Evolutionary conservation across 75 land plant genomes (phyloP), one percentile per base, ranked within the genome.

Genomic region (Gnetum montanum): DNA sequence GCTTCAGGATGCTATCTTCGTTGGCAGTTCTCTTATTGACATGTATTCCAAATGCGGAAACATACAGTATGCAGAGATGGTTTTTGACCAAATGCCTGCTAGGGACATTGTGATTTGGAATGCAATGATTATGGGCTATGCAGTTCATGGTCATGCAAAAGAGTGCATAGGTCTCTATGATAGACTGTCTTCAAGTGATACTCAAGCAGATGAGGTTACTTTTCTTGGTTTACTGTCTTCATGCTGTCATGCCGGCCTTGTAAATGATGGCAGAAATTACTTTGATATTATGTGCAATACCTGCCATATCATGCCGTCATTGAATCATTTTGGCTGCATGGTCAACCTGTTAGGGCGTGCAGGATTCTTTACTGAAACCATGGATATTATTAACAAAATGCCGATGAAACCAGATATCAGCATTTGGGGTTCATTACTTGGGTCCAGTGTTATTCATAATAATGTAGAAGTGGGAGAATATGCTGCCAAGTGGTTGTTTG

Each of bases 21-120:
- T 63, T 24, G 65, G 60, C 7, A 43, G 56, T n/a, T 34, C 70
- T 6, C 65, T 68, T n/a, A n/a, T n/a, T n/a, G n/a, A n/a, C n/a
- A n/a, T n/a, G n/a, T n/a, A n/a, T n/a, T n/a, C n/a, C n/a, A n/a
- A n/a, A n/a, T n/a, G n/a, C n/a, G n/a, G n/a, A n/a, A n/a, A n/a
- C n/a, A n/a, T n/a, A n/a, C n/a, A n/a, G n/a, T n/a, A n/a, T n/a
- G n/a, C n/a, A n/a, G n/a, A n/a, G n/a, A n/a, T n/a, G n/a, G n/a
- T 60, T 6, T 60, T 60, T 28, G 54, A 60, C 7, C 8, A 26
- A 13, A 15, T 30, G 2, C 29, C 8, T 6, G 3, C 3, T 5
- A 41, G 15, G 3, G 46, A 44, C 34, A 19, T 34, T 3, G 30
- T 60, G 13, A 4, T 54, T 5, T 61, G 64, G 64, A 61, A 40